A percentile compares a stretch with the other conserved stretches of the same genome.
These are phyloP conservation scores for Metschnikowia sp. DNA, from an alignment of 805 yeast species.

Conservation along the genomic window DNA sequence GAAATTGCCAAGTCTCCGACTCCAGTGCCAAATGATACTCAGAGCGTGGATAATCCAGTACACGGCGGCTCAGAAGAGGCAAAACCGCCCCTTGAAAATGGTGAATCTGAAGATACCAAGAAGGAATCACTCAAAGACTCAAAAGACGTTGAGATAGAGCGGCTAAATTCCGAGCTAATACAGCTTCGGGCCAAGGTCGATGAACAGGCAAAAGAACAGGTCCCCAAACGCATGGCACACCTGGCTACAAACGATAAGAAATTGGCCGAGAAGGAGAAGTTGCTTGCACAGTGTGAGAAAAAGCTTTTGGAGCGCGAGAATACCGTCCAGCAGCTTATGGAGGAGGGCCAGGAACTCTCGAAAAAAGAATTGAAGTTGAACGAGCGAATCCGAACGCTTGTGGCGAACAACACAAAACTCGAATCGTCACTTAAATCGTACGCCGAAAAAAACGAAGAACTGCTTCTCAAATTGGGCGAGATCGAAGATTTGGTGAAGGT, in stretches of 20 bases:
- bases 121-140: not conserved
- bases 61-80: too few species aligned
- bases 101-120: not conserved
- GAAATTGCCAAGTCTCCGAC: too few species aligned
- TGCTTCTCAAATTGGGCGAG: slow-evolving; percentile 36
- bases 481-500: slow-evolving; percentile 30
- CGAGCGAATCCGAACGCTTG: slow-evolving; percentile 62
- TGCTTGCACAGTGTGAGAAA: slow-evolving; percentile 18
- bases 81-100: not conserved
- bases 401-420: slow-evolving; percentile 29
- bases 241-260: not conserved
- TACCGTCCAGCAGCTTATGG: slow-evolving; percentile 60
- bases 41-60: too few species aligned
- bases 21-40: too few species aligned
- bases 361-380: slow-evolving; percentile 66
- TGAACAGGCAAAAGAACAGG: not conserved
- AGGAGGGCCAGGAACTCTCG: slow-evolving; percentile 74
- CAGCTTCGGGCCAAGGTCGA: not conserved
- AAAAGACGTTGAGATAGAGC: slow-evolving; percentile 1
- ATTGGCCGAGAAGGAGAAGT: slow-evolving; percentile 4
- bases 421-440: slow-evolving; percentile 29
- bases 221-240: not conserved
- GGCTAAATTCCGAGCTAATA: not conserved
- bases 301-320: slow-evolving; percentile 51
- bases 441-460: slow-evolving; percentile 28